These are phyloP conservation scores for Sporothrix brasiliensis DNA, from an alignment of 2,329 filamentous ascomycete genomes.

Conservation along the genomic window DNA sequence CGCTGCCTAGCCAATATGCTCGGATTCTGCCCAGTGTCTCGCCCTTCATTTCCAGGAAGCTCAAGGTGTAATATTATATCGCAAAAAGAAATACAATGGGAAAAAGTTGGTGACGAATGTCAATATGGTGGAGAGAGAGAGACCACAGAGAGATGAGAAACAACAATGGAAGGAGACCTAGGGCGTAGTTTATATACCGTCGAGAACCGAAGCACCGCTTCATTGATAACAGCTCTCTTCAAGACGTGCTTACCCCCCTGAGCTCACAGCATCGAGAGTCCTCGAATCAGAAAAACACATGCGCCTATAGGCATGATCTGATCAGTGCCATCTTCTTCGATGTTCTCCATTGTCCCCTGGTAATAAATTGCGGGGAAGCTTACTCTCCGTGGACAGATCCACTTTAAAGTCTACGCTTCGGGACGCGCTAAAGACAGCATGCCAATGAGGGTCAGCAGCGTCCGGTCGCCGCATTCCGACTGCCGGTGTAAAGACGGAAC, in stretches of 20 bases:
- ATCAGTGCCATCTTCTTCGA: background rate
- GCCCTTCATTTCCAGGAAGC: constrained; percentile 9
- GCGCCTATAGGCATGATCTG: background rate
- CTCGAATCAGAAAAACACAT: constrained; percentile 20
- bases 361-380: background rate
- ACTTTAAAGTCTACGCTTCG: background rate
- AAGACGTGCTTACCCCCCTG: constrained; percentile 25
- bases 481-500: constrained; percentile 6
- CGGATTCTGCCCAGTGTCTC: background rate
- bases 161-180: background rate
- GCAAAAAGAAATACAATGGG: background rate
- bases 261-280: constrained; percentile 19
- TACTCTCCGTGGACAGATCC: background rate
- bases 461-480: constrained; percentile 3
- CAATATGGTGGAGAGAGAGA: background rate
- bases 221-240: background rate
- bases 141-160: background rate
- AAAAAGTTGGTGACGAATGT: background rate
- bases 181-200: background rate
- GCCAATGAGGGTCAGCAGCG: background rate
- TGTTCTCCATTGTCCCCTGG: too few relatives aligned
- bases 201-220: background rate
- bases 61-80: background rate
- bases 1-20: constrained; percentile 24
- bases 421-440: background rate